Evolutionary conservation across 2,329 filamentous ascomycete species (phyloP).

Genomic region (Pseudopithomyces chartarum): DNA sequence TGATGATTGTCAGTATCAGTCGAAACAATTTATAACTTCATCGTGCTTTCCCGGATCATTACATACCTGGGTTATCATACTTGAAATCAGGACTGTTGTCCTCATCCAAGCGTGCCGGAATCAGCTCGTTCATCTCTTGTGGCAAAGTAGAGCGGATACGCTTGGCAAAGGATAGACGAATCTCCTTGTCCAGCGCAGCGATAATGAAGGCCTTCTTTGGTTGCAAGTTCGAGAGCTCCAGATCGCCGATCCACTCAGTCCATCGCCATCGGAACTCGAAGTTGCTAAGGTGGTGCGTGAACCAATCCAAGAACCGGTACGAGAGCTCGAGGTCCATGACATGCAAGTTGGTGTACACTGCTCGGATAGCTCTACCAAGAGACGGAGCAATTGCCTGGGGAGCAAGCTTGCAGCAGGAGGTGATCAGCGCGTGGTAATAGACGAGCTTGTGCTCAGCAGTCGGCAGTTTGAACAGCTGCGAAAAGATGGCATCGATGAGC

Average conservation of each 20-base stretch:
- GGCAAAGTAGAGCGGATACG: slow-evolving; percentile 94
- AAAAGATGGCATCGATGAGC: slow-evolving; percentile 96
- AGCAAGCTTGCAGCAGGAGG: slow-evolving; percentile 93
- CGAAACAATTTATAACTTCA: background rate
- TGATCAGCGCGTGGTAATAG: slow-evolving; percentile 94
- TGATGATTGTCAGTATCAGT: background rate
- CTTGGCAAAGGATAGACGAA: slow-evolving; percentile 93
- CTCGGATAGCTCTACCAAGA: slow-evolving; percentile 89
- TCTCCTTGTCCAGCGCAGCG: slow-evolving; percentile 93
- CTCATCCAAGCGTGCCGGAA: slow-evolving; percentile 86
- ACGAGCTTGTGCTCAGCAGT: slow-evolving; percentile 89
- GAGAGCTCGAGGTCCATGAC: slow-evolving; percentile 84
- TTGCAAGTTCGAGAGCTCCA: slow-evolving; percentile 75
- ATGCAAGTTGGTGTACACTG: slow-evolving; percentile 81
- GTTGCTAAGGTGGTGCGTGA: slow-evolving; percentile 95
- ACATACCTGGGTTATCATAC: slow-evolving; percentile 74
- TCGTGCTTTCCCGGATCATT: too few species aligned
- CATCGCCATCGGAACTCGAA: slow-evolving; percentile 99
- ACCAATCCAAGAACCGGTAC: slow-evolving; percentile 95
- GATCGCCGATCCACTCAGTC: slow-evolving; percentile 91
- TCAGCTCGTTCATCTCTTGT: slow-evolving; percentile 77
- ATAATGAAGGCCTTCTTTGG: slow-evolving; percentile 93
- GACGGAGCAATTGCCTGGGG: slow-evolving; percentile 96
- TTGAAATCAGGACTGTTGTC: slow-evolving; percentile 96
- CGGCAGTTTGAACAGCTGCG: slow-evolving; percentile 88